Conservation (phyloP, 2,329 filamentous ascomycete species). For the Scopulariopsis brevicaulis region DNA sequence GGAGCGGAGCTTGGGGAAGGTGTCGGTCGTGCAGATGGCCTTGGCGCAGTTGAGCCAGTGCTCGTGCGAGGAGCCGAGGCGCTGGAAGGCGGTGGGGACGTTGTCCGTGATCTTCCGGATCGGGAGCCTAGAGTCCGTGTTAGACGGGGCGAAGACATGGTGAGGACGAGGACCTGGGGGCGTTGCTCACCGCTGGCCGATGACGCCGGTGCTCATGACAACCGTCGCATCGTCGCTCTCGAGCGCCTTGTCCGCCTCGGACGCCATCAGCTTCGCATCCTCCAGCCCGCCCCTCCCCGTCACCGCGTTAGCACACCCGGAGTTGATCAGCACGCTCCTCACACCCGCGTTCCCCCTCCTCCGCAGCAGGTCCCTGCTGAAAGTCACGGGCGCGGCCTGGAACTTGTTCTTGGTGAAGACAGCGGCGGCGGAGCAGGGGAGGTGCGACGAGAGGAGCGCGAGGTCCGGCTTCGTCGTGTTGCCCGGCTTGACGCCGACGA, state of each 20-base stretch:
- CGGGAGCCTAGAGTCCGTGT: slow-evolving; percentile 50
- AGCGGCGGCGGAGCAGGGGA: slow-evolving; percentile 74
- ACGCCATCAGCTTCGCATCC: slow-evolving; percentile 78
- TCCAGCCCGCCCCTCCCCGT: slow-evolving; percentile 83
- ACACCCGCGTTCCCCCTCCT: slow-evolving; percentile 57
- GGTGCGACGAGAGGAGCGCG: slow-evolving; percentile 76
- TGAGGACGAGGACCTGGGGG: slow-evolving; percentile 4
- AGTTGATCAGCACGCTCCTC: slow-evolving; percentile 80
- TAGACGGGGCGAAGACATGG: slow-evolving; percentile 7
- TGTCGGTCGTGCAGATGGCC: slow-evolving; percentile 97
- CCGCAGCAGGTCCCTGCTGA: slow-evolving; percentile 63
- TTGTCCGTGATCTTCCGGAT: slow-evolving; percentile 81
- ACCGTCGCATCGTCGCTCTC: slow-evolving; percentile 51
- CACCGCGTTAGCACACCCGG: slow-evolving; percentile 93
- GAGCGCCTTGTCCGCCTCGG: slow-evolving; percentile 56
- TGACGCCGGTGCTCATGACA: slow-evolving; percentile 98
- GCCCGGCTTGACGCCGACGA: slow-evolving; percentile 86
- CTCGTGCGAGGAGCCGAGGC: slow-evolving; percentile 63
- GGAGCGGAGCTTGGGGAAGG: slow-evolving; percentile 91
- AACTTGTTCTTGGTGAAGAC: slow-evolving; percentile 99
- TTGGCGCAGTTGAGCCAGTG: slow-evolving; percentile 80
- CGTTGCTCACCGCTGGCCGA: slow-evolving; percentile 64
- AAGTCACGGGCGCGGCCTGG: slow-evolving; percentile 87
- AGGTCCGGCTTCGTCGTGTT: slow-evolving; percentile 90
- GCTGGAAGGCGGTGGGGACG: slow-evolving; percentile 64